Base-by-base conservation (phyloP, 345 rosid species). In the Rhizophora mangle region DNA sequence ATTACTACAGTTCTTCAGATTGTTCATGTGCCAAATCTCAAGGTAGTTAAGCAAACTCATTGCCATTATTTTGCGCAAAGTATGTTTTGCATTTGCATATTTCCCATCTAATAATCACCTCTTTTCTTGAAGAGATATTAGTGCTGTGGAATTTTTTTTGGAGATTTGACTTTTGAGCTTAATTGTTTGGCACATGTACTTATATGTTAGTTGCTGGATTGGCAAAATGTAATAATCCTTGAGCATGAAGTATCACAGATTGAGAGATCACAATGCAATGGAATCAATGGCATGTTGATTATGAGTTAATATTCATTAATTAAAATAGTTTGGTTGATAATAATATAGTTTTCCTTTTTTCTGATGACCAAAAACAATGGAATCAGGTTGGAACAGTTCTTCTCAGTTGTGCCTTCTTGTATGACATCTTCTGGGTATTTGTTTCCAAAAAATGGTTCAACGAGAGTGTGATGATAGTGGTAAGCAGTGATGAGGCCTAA, bases 401-500 rank as follows among this genome's bases (percentile, higher is more conserved):
- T 69, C 94, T 95, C 68, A 80, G 97, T 73, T 95, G 96, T 75
- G 97, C 96, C 61, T 90, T 95, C 81, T 73, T 90, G 86, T 95
- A 95, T 58, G 99, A 95, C 78, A 92, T 95, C 83, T 95, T 95
- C 82, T 95, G 99, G 99, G 99, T 95, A 39, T 90, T 95, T 77
- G 87, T 86, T 79, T 92, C 97, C n/a, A 95, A 95, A 76, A 74
- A 86, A 88, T 87, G 86, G 99, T 92, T 95, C 84, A 87, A 87
- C 73, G 99, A 92, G 83, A 95, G 99, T 57, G 99, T 95, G 75
- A 95, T 95, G 99, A 95, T 95, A 78, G 99, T 88, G 88, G 99
- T 92, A 72, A 83, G 96, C 73, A 73, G 30, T 80, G 57, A 3
- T 67, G 52, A 37, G 53, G 64, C 63, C 31, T 52, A 13, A 51